A percentile compares a stretch with the other conserved stretches of the same genome.
Evolutionary conservation across 495 filamentous ascomycete species (phyloP).

Genomic region (Cryomyces minteri): DNA sequence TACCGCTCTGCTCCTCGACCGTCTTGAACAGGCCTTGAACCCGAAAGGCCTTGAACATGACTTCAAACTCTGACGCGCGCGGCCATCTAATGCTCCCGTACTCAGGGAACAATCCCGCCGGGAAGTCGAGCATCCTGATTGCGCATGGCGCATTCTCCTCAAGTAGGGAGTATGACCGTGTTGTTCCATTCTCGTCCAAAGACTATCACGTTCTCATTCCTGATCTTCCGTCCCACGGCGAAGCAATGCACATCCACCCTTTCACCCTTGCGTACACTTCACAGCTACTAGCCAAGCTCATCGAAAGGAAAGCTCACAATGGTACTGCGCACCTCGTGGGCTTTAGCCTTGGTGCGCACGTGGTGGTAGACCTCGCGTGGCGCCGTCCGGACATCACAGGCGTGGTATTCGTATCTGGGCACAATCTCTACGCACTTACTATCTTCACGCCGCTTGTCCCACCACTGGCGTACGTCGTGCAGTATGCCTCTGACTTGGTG

Average conservation of each 20-base stretch:
- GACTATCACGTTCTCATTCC: slow-evolving; percentile 8
- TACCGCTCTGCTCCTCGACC: not conserved
- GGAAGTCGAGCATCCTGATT: slow-evolving; percentile 4
- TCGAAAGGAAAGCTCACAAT: slow-evolving; percentile 1
- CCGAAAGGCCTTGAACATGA: not conserved
- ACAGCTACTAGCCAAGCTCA: slow-evolving; percentile 5
- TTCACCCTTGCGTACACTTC: slow-evolving; percentile 4
- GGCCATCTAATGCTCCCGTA: not conserved
- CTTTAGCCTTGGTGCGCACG: slow-evolving; percentile 6
- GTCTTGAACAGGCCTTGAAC: not conserved
- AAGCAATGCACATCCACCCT: slow-evolving; percentile 1
- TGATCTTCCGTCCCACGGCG: slow-evolving; percentile 6
- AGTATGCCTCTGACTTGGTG: not conserved
- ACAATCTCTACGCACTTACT: not conserved
- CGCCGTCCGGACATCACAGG: slow-evolving; percentile 2
- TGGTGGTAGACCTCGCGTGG: slow-evolving; percentile 3
- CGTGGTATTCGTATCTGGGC: slow-evolving; percentile 5
- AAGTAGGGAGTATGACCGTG: slow-evolving; percentile 1
- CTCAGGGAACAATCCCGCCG: not conserved
- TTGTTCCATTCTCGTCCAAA: slow-evolving; percentile 1
- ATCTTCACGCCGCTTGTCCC: not conserved
- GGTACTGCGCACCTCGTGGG: slow-evolving; percentile 8
- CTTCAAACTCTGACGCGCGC: not conserved
- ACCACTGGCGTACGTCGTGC: not conserved
- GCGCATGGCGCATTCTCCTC: slow-evolving; percentile 5